phyloP scores from a whole-genome alignment of 2,329 filamentous ascomycete species.

The Neofusicoccum parvum region DNA sequence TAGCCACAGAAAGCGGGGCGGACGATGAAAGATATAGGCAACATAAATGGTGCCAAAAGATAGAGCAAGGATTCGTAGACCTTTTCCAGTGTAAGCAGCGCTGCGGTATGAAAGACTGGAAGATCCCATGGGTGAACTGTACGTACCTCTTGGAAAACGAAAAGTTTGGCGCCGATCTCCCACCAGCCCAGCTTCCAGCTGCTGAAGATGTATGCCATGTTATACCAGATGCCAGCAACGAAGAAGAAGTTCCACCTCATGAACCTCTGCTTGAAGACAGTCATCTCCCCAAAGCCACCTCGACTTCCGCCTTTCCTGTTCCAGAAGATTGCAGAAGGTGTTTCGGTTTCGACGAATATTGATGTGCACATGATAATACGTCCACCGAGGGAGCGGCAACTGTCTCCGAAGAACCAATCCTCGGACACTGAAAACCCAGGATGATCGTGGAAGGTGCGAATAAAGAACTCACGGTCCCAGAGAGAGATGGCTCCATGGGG shows the following conservation, averaged over 20 bases:
- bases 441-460: constrained; percentile 50
- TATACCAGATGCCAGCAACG: constrained; percentile 52
- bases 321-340: constrained; percentile 48
- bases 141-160: constrained; percentile 32
- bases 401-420: constrained; percentile 57
- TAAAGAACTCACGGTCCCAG: constrained; percentile 51
- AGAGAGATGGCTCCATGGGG: constrained; percentile 55
- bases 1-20: too few relatives aligned
- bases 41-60: too few relatives aligned
- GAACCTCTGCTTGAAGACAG: constrained; percentile 55
- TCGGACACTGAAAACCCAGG: constrained; percentile 55
- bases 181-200: constrained; percentile 53
- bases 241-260: constrained; percentile 58
- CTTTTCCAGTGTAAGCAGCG: too few relatives aligned
- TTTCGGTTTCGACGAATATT: constrained; percentile 56
- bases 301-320: constrained; percentile 39
- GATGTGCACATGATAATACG: constrained; percentile 53
- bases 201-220: constrained; percentile 49
- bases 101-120: too few relatives aligned
- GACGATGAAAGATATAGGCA: too few relatives aligned
- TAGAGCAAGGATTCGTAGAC: too few relatives aligned
- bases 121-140: too few relatives aligned
- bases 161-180: constrained; percentile 54
- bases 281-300: constrained; percentile 57
- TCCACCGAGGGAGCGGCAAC: constrained; percentile 47